These are phyloP conservation scores for Suillus decipiens DNA, from an alignment of 768 basidiomycete species.

Conservation along the genomic window DNA sequence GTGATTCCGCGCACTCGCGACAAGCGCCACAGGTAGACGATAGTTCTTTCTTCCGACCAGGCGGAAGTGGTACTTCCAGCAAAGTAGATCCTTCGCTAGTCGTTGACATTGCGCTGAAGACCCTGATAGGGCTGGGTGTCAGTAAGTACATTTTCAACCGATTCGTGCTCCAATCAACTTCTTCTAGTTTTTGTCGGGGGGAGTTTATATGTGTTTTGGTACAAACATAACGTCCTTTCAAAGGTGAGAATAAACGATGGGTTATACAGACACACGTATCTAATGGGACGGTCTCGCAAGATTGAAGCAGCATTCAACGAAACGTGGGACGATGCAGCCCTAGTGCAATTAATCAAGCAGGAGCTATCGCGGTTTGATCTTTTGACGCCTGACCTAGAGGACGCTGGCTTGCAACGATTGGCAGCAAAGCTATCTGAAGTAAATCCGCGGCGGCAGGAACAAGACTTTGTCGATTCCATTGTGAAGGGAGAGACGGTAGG, in stretches of 20 bases:
- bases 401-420: neutral
- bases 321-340: neutral
- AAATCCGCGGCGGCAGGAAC: conserved; percentile 72
- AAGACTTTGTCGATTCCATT: conserved; percentile 75
- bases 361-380: conserved; percentile 3
- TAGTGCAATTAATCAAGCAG: conserved; percentile 2
- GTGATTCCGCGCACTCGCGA: neutral
- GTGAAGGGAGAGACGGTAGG: conserved; percentile 69
- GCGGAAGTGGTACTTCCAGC: neutral
- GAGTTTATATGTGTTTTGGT: conserved; percentile 72
- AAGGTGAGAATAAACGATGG: conserved; percentile 51
- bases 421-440: neutral
- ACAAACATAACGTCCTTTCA: conserved; percentile 78
- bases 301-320: conserved; percentile 4
- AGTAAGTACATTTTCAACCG: neutral
- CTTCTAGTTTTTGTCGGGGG: conserved; percentile 67
- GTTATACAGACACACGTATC: neutral
- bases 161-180: neutral
- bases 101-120: neutral
- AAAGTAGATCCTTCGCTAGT: neutral
- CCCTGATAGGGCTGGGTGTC: neutral
- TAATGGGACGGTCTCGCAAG: neutral
- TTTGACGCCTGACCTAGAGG: neutral
- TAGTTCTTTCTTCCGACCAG: neutral
- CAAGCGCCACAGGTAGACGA: neutral